Evolutionary conservation across 768 basidiomycete genomes (phyloP), one percentile per base, ranked within the genome.

Genomic region (Leccinum ochraceum): DNA sequence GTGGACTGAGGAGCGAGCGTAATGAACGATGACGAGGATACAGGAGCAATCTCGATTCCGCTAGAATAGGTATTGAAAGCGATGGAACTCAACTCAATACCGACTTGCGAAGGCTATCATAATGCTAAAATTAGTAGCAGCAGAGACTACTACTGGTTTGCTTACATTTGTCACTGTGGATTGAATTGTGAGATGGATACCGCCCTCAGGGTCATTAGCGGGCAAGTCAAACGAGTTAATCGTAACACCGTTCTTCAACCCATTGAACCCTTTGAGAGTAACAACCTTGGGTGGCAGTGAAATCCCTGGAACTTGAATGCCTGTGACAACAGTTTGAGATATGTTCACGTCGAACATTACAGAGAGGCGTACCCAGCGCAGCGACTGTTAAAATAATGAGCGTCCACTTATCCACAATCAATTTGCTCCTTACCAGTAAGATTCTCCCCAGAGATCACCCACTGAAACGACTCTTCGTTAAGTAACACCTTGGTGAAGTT

Each of bases 161-260:
- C 83, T 65, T 60, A 87, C 86, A 64, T 90, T 91, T 1, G 78
- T 73, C 3, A 85, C 75, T 10, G 78, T 80, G 0, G 88, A 83
- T 56, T 87, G 75, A 17, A 91, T 75, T 4, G 85, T 88, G 44
- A 91, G 75, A 66, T 83, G 83, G 56, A 91, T 86, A 13, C 89
- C 88, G 20, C 89, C 89, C 10, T 80, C 81, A 1, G 88, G 87
- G 65, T 90, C 89, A 66, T 91, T 80, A 11, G 79, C 76, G 0
- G 89, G 89, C 26, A 91, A 72, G 72, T 90, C 87, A 65, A 91
- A 91, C 3, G 83, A 80, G 26, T 85, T 73, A 60, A 91, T 87
- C 26, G 71, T 74, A 20, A 91, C 87, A 13, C 85, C 85, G 46
- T 78, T 78, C 73, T 85, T 79, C 39, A 91, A 74, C 24, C 85